Conservation (phyloP, 345 rosid species). For the Aegle marmelos region DNA sequence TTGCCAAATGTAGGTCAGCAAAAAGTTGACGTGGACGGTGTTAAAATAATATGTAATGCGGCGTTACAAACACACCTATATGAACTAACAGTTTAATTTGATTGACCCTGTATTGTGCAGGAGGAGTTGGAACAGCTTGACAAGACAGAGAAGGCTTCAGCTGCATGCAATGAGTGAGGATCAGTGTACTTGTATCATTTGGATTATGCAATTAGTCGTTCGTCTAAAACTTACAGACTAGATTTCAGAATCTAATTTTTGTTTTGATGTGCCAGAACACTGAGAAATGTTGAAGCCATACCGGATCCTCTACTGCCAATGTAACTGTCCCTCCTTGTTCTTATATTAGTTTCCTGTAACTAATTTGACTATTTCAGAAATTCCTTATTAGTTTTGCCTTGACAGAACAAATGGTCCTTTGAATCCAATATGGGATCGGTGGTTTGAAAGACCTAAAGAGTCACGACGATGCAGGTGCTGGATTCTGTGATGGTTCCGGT, state of each 20-base stretch:
- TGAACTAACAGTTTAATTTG: background rate
- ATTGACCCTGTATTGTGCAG: constrained; percentile 33
- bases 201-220: background rate
- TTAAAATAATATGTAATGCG: too few relatives aligned
- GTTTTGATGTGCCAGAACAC: constrained; percentile 42
- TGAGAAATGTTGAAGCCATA: constrained; percentile 44
- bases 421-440: constrained; percentile 76
- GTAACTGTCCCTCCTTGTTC: constrained; percentile 31
- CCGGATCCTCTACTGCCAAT: constrained; percentile 77
- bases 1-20: too few relatives aligned
- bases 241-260: background rate
- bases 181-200: background rate
- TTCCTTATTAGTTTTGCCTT: constrained; percentile 6
- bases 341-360: background rate
- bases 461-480: constrained; percentile 67
- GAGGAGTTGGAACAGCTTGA: constrained; percentile 80
- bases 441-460: constrained; percentile 79
- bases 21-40: too few relatives aligned
- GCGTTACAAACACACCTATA: background rate
- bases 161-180: constrained; percentile 72
- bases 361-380: background rate
- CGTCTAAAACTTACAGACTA: background rate
- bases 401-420: constrained; percentile 70
- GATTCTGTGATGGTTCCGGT: constrained; percentile 46
- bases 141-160: constrained; percentile 64